These are phyloP conservation scores for Lichtheimia corymbifera DNA, from an alignment of 371 early-diverging fungal species.

Conservation along the genomic window DNA sequence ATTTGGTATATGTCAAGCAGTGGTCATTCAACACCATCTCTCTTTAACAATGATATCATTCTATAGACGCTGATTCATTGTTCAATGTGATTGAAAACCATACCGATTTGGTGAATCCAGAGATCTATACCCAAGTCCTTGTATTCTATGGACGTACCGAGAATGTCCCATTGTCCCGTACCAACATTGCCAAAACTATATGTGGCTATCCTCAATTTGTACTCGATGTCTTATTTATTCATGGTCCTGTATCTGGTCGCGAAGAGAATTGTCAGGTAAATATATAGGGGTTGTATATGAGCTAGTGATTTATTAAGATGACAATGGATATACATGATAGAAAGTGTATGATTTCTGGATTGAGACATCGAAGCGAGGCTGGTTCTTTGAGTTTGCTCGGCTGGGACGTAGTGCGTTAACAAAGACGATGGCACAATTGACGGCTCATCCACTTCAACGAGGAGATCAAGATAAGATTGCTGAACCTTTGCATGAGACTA, in stretches of 20 bases:
- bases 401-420: constrained; percentile 19
- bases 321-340: not conserved
- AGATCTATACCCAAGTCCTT: constrained; percentile 17
- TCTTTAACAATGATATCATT: not conserved
- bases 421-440: constrained; percentile 22
- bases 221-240: constrained; percentile 21
- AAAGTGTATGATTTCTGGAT: constrained; percentile 15
- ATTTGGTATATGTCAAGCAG: no score
- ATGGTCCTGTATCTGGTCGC: constrained; percentile 6
- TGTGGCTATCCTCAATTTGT: constrained; percentile 13
- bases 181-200: not conserved
- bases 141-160: constrained; percentile 22
- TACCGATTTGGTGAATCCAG: constrained; percentile 6
- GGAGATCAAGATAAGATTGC: constrained; percentile 10
- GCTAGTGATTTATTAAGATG: no score
- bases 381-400: constrained; percentile 24
- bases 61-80: constrained; percentile 12
- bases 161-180: constrained; percentile 4
- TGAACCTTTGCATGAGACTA: not conserved
- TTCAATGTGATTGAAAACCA: constrained; percentile 13
- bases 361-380: constrained; percentile 7
- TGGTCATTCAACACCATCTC: not conserved
- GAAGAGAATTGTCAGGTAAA: constrained; percentile 18
- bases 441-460: constrained; percentile 26
- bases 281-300: not conserved